phyloP scores from a whole-genome alignment of 2,329 filamentous ascomycete species.

The Mollisiaceae sp. region DNA sequence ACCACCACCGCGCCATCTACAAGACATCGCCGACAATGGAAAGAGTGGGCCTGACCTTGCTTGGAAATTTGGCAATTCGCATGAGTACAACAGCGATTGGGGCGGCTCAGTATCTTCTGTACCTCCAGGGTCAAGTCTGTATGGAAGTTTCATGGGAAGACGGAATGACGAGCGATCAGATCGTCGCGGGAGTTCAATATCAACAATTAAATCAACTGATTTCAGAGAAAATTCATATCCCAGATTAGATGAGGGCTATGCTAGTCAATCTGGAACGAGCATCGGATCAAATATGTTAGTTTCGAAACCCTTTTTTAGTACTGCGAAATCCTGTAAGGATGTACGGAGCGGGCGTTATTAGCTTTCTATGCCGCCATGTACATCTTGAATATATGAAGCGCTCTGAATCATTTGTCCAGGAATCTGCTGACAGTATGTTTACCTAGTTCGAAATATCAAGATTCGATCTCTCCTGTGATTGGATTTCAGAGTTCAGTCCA shows the following conservation, averaged over 20 bases:
- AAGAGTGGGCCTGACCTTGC: conserved; percentile 66
- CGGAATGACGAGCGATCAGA: conserved; percentile 38
- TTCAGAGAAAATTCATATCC: conserved; percentile 35
- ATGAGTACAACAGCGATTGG: conserved; percentile 51
- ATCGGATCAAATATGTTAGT: conserved; percentile 42
- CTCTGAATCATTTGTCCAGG: not conserved
- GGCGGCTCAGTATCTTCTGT: conserved; percentile 49
- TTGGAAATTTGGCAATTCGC: conserved; percentile 62
- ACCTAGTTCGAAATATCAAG: conserved; percentile 36
- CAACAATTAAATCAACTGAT: conserved; percentile 51
- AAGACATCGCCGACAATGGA: conserved; percentile 54
- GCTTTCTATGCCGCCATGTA: not conserved
- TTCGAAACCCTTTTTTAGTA: not conserved
- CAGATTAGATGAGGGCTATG: conserved; percentile 44
- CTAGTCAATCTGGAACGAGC: conserved; percentile 44
- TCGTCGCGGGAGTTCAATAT: conserved; percentile 46
- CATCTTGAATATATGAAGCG: not conserved
- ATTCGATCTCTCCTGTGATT: conserved; percentile 31
- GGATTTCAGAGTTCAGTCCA: conserved; percentile 44
- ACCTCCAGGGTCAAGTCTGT: conserved; percentile 54
- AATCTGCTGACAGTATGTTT: conserved; percentile 17
- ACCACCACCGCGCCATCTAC: conserved; percentile 65
- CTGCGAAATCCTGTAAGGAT: not conserved
- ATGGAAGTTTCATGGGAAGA: conserved; percentile 47
- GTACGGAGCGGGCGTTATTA: not conserved